Evolutionary conservation across 2,329 filamentous ascomycete genomes (phyloP), one percentile per base, ranked within the genome.

Genomic region (Blastomyces parvus): DNA sequence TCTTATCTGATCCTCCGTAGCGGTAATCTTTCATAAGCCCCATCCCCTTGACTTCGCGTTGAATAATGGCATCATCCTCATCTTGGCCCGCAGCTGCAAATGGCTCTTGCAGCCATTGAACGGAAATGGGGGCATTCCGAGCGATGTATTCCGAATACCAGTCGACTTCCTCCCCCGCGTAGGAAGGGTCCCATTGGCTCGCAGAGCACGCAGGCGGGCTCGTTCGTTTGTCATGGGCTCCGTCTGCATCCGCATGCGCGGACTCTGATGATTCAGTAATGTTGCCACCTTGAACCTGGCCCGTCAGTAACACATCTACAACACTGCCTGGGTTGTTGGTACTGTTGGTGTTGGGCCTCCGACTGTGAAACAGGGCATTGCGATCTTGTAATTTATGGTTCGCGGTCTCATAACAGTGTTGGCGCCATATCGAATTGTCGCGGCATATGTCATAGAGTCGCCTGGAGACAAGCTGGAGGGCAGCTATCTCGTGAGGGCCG

Each of bases 111-210:
- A 95, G 80, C 92, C 92, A 97, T 69, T 83, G 87, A 61, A 91
- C 79, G 17, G 82, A 82, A n/a, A 91, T 81, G 0, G 87, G 86
- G 0, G 86, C 91, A 74, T 92, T 83, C 42, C 92, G 83, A 61
- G 92, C 90, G 66, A 95, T 88, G 71, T 91, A 96, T 74, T 97
- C 92, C 62, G 89, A 84, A 73, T 96, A 96, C 88, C 91, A 97
- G 59, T 89, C 86, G 25, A 92, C 81, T 50, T 80, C 80, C 75
- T 97, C 91, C 4, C 76, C 78, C 0, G 86, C 84, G 66, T 88
- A 91, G 0, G 84, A 85, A 0, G 90, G 90, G 68, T 96, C 90
- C 91, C 91, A 96, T 68, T 90, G 90, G 4, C 87, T 86, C 2
- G 72, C 73, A 13, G 46, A 61, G 56, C 22, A 25, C 38, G 56